phyloP scores from a whole-genome alignment of 169 alveolate species.

The Plasmodium gaboni region DNA sequence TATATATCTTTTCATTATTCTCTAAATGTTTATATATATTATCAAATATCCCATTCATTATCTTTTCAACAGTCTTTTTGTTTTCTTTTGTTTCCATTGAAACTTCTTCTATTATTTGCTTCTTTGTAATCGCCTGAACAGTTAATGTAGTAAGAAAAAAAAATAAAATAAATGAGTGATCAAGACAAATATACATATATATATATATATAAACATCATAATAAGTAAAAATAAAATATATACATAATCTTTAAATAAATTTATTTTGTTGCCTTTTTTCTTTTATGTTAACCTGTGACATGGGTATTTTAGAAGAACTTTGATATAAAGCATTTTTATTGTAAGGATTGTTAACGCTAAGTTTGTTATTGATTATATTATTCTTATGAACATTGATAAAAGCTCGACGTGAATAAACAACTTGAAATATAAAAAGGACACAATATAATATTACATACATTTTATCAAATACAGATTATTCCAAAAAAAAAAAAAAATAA shows the following conservation, averaged over 20 bases:
- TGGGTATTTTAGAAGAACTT: constrained; percentile 50
- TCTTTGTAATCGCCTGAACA: constrained; percentile 53
- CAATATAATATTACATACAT: constrained; percentile 38
- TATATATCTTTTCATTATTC: constrained; percentile 64
- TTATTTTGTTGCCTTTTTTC: neutral
- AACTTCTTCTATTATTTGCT: constrained; percentile 73
- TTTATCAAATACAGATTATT: constrained; percentile 4
- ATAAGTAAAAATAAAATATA: neutral
- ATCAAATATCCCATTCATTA: constrained; percentile 73
- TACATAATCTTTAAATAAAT: neutral
- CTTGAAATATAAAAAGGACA: constrained; percentile 31
- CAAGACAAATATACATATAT: constrained; percentile 5
- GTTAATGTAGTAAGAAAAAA: neutral
- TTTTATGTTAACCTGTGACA: constrained; percentile 59
- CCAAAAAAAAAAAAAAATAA: neutral
- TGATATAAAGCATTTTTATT: constrained; percentile 59
- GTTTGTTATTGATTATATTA: constrained; percentile 49
- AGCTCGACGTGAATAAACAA: constrained; percentile 62
- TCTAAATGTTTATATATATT: constrained; percentile 69
- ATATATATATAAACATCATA: neutral
- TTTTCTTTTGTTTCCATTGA: constrained; percentile 74
- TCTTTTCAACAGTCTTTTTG: constrained; percentile 71
- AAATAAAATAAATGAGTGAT: neutral
- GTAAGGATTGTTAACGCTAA: constrained; percentile 33
- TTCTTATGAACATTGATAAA: constrained; percentile 74